Conservation (phyloP, 1,284 basidiomycete genomes). For the Exsudoporus floridanus region DNA sequence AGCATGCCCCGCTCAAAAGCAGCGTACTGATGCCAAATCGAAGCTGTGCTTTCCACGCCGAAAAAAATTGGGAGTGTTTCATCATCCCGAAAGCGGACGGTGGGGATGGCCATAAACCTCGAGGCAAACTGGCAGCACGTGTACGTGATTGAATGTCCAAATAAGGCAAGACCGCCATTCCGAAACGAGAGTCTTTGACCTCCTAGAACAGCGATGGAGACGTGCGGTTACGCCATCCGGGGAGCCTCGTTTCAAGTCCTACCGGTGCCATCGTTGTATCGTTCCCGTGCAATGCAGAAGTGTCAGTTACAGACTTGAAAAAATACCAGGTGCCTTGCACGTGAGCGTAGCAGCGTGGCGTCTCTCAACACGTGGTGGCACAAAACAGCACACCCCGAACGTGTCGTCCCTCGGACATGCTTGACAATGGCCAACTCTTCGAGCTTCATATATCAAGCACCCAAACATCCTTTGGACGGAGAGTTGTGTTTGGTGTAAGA, state of each 20-base stretch:
- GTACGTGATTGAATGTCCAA: neutral
- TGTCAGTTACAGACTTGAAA: no score
- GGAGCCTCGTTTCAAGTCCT: neutral
- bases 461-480: neutral
- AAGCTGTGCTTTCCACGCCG: slow-evolving; percentile 22
- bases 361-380: no score
- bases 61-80: slow-evolving; percentile 16
- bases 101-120: slow-evolving; percentile 14
- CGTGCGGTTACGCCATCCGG: no score
- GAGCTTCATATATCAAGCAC: neutral
- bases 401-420: neutral
- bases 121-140: slow-evolving; percentile 22
- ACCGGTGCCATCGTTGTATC: neutral
- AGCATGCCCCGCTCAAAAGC: slow-evolving; percentile 27
- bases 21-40: slow-evolving; percentile 16
- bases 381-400: no score
- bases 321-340: no score
- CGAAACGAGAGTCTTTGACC: neutral
- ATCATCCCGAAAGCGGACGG: slow-evolving; percentile 8
- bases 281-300: no score
- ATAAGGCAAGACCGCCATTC: neutral
- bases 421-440: neutral
- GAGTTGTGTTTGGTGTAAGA: neutral
- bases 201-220: no score
- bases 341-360: no score